Conservation (phyloP, 305 asterid genomes). For the Fraxinus baroniana region DNA sequence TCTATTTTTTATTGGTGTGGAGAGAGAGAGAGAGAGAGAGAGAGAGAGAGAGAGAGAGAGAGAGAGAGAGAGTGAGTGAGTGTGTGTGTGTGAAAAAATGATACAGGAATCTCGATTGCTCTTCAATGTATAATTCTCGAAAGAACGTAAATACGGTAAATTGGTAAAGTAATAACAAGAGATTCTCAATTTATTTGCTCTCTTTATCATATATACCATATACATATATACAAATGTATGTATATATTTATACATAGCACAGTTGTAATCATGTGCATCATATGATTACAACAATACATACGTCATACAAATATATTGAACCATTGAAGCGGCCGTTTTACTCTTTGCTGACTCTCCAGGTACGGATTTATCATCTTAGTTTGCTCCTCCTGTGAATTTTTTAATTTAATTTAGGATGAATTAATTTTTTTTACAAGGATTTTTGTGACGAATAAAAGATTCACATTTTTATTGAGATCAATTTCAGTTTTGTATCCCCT, state of each 20-base stretch:
- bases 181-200: not conserved
- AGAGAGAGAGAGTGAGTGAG: not conserved
- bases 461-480: slow-evolving; percentile 29
- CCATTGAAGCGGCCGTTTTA: slow-evolving; percentile 27
- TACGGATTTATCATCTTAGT: slow-evolving; percentile 13
- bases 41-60: not conserved
- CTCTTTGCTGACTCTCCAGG: slow-evolving; percentile 40
- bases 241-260: slow-evolving; percentile 10
- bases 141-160: slow-evolving; percentile 3
- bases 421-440: slow-evolving; percentile 19
- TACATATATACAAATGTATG: slow-evolving; percentile 2
- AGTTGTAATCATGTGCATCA: slow-evolving; percentile 36
- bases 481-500: not conserved
- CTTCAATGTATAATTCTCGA: not conserved
- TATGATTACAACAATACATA: slow-evolving; percentile 5
- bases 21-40: too few species aligned
- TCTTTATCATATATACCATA: slow-evolving; percentile 1
- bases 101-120: not conserved
- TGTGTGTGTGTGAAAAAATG: not conserved
- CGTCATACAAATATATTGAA: slow-evolving; percentile 24
- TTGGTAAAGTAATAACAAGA: not conserved
- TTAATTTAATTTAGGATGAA: not conserved
- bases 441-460: not conserved
- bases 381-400: not conserved
- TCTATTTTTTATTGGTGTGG: too few species aligned